A percentile compares a stretch with the other conserved stretches of the same genome.
Conservation (phyloP, 2,329 filamentous ascomycete genomes). For the Zymoseptoria passerinii region DNA sequence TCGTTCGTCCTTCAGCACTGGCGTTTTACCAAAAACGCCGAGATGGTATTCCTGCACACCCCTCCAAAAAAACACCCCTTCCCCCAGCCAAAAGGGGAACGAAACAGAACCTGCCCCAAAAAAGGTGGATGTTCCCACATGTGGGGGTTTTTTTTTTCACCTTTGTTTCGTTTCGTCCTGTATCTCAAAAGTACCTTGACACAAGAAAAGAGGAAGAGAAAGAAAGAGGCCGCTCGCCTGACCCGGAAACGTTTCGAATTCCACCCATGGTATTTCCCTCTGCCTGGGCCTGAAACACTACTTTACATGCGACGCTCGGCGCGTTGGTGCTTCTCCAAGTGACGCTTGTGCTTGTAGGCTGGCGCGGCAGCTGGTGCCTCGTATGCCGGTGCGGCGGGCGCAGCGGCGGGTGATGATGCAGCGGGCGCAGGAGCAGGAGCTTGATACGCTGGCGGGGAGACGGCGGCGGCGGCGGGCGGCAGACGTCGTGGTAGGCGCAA, state of each 20-base stretch:
- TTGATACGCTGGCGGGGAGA: conserved; percentile 23
- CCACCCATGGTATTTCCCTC: background rate
- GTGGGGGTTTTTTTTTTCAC: too few species aligned
- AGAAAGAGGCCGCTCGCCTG: background rate
- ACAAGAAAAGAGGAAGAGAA: background rate
- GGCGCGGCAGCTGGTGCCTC: conserved; percentile 2
- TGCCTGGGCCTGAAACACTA: background rate
- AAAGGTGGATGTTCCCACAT: too few species aligned
- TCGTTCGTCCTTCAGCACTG: too few species aligned
- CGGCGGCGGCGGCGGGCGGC: background rate
- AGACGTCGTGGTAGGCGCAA: background rate
- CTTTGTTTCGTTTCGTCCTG: too few species aligned
- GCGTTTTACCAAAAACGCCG: too few species aligned
- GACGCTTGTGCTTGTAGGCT: conserved; percentile 22
- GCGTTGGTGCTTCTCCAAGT: conserved; percentile 24
- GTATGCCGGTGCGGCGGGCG: background rate
- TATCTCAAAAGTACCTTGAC: background rate
- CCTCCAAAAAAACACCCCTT: too few species aligned
- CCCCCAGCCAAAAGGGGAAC: too few species aligned
- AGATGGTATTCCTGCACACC: too few species aligned
- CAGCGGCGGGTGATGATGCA: conserved; percentile 21
- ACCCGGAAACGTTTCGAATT: background rate
- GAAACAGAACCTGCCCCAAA: too few species aligned
- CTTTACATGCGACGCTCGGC: background rate
- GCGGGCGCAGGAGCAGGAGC: conserved; percentile 3